These are phyloP conservation scores for Coemansia sp. DNA, from an alignment of 192 early-diverging fungal species.

Conservation along the genomic window DNA sequence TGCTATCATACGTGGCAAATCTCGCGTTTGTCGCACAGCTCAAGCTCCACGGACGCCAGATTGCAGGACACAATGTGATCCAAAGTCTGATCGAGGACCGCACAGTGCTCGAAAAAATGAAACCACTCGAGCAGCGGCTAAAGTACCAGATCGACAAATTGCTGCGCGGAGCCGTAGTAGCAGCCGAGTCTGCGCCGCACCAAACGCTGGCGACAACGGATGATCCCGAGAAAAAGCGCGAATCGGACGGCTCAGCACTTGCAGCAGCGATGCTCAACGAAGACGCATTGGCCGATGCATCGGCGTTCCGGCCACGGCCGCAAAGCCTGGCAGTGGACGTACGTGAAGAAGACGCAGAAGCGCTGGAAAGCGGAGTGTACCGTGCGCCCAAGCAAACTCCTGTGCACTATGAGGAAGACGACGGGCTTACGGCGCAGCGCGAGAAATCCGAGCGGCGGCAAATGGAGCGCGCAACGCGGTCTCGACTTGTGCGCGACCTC, in stretches of 20 bases:
- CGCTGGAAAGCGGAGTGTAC: conserved; percentile 66
- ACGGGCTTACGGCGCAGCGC: conserved; percentile 54
- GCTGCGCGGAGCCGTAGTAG: conserved; percentile 62
- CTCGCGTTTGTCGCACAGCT: conserved; percentile 73
- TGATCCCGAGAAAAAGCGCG: conserved; percentile 22
- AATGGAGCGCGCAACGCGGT: conserved; percentile 70
- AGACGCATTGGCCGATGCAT: conserved; percentile 65
- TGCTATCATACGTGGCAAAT: conserved; percentile 84
- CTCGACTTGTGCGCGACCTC: conserved; percentile 82
- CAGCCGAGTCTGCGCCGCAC: neutral
- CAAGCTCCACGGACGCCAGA: conserved; percentile 72
- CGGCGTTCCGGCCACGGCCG: conserved; percentile 91
- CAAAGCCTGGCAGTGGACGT: conserved; percentile 55
- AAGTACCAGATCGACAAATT: conserved; percentile 98
- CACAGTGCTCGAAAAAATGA: conserved; percentile 88
- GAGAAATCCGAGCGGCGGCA: conserved; percentile 64
- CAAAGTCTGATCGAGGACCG: conserved; percentile 73
- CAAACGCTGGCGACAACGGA: conserved; percentile 19
- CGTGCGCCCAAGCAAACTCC: conserved; percentile 82
- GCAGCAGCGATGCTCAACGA: conserved; percentile 43
- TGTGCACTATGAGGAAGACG: conserved; percentile 79
- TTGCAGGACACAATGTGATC: conserved; percentile 64
- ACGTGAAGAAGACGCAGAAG: conserved; percentile 39
- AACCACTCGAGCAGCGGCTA: conserved; percentile 89
- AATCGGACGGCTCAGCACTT: conserved; percentile 40